These are phyloP conservation scores for Scheffersomyces lignicola DNA, from an alignment of 1,139 yeast genomes.

Conservation along the genomic window DNA sequence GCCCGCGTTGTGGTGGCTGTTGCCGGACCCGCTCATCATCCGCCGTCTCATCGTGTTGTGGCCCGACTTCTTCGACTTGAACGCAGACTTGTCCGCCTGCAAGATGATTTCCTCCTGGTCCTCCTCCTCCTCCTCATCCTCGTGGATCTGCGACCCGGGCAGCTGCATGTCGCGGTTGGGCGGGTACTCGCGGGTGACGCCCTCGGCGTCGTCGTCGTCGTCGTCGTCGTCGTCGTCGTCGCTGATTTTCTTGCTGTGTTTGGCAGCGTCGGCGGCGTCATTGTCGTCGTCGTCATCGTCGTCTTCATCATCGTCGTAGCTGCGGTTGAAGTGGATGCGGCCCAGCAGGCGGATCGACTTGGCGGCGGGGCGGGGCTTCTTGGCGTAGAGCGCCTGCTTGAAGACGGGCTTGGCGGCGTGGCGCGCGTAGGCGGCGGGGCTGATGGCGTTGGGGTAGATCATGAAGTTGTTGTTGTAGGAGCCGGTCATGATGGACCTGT, in stretches of 20 bases:
- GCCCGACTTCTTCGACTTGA: conserved; percentile 70
- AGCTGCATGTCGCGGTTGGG: conserved; percentile 36
- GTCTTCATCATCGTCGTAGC: conserved; percentile 8
- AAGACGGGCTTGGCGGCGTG: conserved; percentile 11
- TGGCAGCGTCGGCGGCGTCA: conserved; percentile 8
- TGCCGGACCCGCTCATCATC: conserved; percentile 43
- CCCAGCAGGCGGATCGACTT: conserved; percentile 3
- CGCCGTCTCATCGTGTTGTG: conserved; percentile 42
- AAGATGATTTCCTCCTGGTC: conserved; percentile 76
- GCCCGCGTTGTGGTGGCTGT: conserved; percentile 14
- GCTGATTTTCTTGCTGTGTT: conserved; percentile 18
- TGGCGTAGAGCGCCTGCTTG: conserved; percentile 11
- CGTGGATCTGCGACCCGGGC: conserved; percentile 30
- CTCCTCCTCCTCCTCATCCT: conserved; percentile 43
- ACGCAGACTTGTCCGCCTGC: conserved; percentile 98
- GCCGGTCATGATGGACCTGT: conserved; percentile 92
- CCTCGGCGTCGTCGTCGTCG: conserved; percentile 44
- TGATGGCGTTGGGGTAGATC: conserved; percentile 85
- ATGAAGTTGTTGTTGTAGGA: conserved; percentile 95
- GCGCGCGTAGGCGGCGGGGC: conserved; percentile 26
- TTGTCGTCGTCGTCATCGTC: conserved; percentile 6
- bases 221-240: conserved; percentile 36
- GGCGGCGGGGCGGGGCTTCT: no score
- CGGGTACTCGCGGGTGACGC: conserved; percentile 22
- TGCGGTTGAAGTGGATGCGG: conserved; percentile 7